A percentile compares a stretch with the other conserved stretches of the same genome.
phyloP scores from a whole-genome alignment of 2,329 filamentous ascomycete genomes.

The Pyrenochaeta sp. region DNA sequence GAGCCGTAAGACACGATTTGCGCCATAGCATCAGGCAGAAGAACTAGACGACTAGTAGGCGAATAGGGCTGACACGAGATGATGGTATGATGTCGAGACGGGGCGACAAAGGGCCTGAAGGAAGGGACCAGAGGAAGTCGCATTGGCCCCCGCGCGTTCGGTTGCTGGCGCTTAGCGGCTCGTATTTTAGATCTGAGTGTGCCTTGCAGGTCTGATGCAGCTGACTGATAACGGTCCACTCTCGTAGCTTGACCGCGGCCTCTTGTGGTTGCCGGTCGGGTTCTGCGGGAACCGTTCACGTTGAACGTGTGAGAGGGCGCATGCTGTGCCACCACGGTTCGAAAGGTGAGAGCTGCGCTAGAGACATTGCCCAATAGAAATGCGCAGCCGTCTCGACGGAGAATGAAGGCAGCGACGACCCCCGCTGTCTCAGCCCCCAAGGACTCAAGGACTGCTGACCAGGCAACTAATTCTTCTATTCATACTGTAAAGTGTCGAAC shows the following conservation, averaged over 20 bases:
- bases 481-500: not conserved
- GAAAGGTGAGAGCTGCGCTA: not conserved
- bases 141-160: constrained; percentile 19
- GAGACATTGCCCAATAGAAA: no score
- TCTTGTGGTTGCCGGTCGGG: no score
- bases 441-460: no score
- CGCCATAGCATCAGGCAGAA: constrained; percentile 6
- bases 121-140: constrained; percentile 7
- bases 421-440: no score
- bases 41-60: not conserved
- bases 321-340: constrained; percentile 1
- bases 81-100: constrained; percentile 1
- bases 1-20: not conserved
- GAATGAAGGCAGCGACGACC: no score
- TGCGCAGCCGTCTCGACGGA: no score
- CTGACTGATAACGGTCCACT: constrained; percentile 4
- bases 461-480: not conserved
- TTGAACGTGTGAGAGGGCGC: not conserved
- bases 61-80: constrained; percentile 11
- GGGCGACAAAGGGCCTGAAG: constrained; percentile 1
- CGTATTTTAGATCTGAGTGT: constrained; percentile 10
- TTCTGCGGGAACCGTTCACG: not conserved
- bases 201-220: no score
- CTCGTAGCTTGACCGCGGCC: no score
- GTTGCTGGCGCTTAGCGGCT: constrained; percentile 6